Percentiles rank a stretch among this genome's conserved stretches.
phyloP scores from a whole-genome alignment of 225 moss, liverwort and hornwort genomes.

The Bryum argenteum region DNA sequence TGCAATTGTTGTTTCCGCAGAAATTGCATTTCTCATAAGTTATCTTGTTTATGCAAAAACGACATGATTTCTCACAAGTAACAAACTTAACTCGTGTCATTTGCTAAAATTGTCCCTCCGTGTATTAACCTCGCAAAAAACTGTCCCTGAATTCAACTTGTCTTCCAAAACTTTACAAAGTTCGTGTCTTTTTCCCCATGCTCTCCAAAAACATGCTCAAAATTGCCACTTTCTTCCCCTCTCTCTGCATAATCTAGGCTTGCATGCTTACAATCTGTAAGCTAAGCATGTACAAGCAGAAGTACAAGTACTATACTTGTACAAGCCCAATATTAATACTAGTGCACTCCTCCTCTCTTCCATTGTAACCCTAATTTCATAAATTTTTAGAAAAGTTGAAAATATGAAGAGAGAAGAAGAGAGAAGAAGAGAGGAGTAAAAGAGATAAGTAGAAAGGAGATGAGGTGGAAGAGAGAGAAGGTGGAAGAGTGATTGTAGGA shows the following conservation, averaged over 20 bases:
- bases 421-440: too few relatives aligned
- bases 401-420: too few relatives aligned
- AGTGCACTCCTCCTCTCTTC: neutral
- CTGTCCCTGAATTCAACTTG: neutral
- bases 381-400: neutral
- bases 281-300: neutral
- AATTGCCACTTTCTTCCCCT: neutral
- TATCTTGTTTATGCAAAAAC: too few relatives aligned
- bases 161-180: neutral
- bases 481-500: too few relatives aligned
- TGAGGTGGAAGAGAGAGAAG: too few relatives aligned
- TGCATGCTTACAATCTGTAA: neutral
- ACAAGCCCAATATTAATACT: neutral
- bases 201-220: too few relatives aligned
- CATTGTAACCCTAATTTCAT: neutral
- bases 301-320: too few relatives aligned
- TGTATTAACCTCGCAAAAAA: neutral
- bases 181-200: neutral
- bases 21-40: neutral
- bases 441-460: too few relatives aligned
- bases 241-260: neutral
- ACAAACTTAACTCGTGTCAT: neutral
- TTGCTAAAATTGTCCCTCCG: neutral
- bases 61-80: too few relatives aligned
- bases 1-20: neutral